Evolutionary conservation across 306 rosid genomes (phyloP).

Genomic region (Luffa aegyptiaca): DNA sequence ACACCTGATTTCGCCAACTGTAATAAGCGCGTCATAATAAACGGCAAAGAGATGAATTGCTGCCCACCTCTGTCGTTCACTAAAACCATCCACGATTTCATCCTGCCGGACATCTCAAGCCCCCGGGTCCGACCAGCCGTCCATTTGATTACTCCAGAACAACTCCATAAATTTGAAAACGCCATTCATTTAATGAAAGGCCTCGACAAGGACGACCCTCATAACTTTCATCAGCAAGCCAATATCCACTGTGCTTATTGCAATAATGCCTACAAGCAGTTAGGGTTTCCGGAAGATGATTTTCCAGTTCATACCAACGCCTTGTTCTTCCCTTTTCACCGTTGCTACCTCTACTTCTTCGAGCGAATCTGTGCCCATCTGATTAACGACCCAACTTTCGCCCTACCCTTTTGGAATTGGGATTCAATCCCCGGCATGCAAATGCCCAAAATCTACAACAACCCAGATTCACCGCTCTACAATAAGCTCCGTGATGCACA

Average conservation of each 20-base stretch:
- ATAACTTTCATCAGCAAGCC: slow-evolving; percentile 60
- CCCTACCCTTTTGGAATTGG: slow-evolving; percentile 75
- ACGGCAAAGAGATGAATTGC: background rate
- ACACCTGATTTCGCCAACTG: background rate
- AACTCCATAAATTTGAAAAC: slow-evolving; percentile 34
- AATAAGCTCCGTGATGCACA: slow-evolving; percentile 20
- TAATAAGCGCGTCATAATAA: background rate
- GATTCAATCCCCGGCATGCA: slow-evolving; percentile 46
- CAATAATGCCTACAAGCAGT: slow-evolving; percentile 56
- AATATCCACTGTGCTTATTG: slow-evolving; percentile 75
- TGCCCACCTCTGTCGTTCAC: slow-evolving; percentile 7
- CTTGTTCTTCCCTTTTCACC: slow-evolving; percentile 79
- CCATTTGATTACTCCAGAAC: slow-evolving; percentile 30
- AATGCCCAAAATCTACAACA: slow-evolving; percentile 42
- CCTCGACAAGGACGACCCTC: slow-evolving; percentile 48
- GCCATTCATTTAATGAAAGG: slow-evolving; percentile 52
- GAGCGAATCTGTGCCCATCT: slow-evolving; percentile 58
- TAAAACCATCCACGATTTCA: background rate
- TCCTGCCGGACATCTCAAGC: no score
- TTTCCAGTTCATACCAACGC: slow-evolving; percentile 54
- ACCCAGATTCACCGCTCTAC: slow-evolving; percentile 16
- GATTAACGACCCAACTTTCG: slow-evolving; percentile 49
- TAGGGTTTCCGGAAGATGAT: slow-evolving; percentile 36
- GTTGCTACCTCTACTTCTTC: slow-evolving; percentile 60
- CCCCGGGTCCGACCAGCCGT: slow-evolving; percentile 34